Evolutionary conservation across 768 basidiomycete genomes (phyloP), one percentile per base, ranked within the genome.

Genomic region (Calocera cornea): DNA sequence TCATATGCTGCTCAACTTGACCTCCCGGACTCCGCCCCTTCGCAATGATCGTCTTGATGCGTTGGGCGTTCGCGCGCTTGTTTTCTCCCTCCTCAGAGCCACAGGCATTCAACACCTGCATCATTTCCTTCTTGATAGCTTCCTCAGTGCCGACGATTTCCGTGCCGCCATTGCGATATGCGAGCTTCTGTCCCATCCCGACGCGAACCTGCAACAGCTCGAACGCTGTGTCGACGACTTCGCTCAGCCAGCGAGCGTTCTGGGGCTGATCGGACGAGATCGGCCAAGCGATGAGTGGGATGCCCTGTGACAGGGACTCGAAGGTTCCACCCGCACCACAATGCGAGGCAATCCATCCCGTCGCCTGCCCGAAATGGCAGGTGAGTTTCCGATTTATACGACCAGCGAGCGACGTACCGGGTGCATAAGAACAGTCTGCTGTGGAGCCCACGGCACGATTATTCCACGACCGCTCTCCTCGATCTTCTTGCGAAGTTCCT

Each of bases 271-370:
- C 74, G 0, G 70, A 72, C 17, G 54, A 65, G 68, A 71, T 70
- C 2, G 74, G 74, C 74, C 74, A 74, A 29, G 71, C 71, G 64
- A 75, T 74, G 64, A 73, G 41, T 0, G 75, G 75, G 7, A 74
- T 70, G 1, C 73, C 73, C 1, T 69, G 66, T 12, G n/a, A 34
- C 27, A 75, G 44, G 14, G 72, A 66, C 54, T 75, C 75, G n/a
- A 65, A 66, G 14, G 71, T 65, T 19, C 72, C 71, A 69, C 73
- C 74, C 34, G 71, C 71, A 12, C 75, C 75, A 17, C 72, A 66
- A 31, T 66, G 65, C 3, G 65, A 66, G 1, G 44, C 19, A 36
- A 47, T 24, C 19, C 29, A 66, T 38, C 41, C 29, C 11, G 40
- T 44, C 31, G 40, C 65, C 65, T 66, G 36, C 19, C 14, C 5